Conservation (phyloP, 2,329 filamentous ascomycete genomes). For the Didymella pinodella region DNA sequence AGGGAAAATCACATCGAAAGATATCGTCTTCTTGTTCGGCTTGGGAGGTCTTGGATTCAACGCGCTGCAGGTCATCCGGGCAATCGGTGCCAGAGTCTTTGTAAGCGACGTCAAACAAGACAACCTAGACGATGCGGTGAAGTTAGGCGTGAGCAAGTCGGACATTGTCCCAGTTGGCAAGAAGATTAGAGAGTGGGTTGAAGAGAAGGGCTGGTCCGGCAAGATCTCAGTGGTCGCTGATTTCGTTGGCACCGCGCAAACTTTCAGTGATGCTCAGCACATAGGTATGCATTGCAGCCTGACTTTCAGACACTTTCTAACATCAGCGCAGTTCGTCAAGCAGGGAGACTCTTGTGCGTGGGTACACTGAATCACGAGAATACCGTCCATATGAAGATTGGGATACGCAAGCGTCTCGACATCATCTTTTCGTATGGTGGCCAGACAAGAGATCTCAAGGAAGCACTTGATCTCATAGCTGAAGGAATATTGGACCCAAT, state of each 20-base stretch:
- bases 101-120: conserved; percentile 30
- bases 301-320: not conserved
- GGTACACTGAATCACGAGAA: conserved; percentile 37
- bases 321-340: conserved; percentile 26
- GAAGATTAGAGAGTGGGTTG: conserved; percentile 27
- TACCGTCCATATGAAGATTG: conserved; percentile 35
- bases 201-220: conserved; percentile 28
- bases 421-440: conserved; percentile 36
- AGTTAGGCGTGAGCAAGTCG: conserved; percentile 23
- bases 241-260: conserved; percentile 33
- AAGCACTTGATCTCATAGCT: conserved; percentile 27
- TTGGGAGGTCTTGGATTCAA: not conserved
- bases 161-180: conserved; percentile 29
- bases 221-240: conserved; percentile 32
- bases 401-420: conserved; percentile 30
- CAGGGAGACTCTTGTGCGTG: conserved; percentile 32
- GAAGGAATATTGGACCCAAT: conserved; percentile 28
- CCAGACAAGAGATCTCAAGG: conserved; percentile 27
- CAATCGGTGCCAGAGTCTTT: not conserved
- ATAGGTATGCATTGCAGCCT: conserved; percentile 20
- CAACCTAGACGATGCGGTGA: conserved; percentile 30
- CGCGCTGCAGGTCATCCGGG: not conserved
- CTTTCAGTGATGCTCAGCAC: conserved; percentile 33
- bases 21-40: not conserved
- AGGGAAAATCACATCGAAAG: not conserved